Percentiles rank a stretch among this genome's conserved stretches.
Conservation (phyloP, 2,329 filamentous ascomycete genomes). For the Coleophoma eucalyptorum region DNA sequence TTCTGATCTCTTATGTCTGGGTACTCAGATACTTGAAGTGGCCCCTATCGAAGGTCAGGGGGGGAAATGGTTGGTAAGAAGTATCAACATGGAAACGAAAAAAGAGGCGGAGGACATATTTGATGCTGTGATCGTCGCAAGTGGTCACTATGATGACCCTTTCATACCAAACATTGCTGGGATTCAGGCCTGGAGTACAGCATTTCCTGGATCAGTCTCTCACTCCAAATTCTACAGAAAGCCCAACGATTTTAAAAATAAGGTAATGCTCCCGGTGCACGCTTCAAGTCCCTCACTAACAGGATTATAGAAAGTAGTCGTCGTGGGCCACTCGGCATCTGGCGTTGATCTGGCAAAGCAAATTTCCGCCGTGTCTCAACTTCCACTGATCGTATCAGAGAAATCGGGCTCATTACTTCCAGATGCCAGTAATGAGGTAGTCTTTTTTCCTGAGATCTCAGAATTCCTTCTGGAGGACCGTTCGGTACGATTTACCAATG, state of each 20-base stretch:
- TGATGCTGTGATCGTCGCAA: slow-evolving; percentile 74
- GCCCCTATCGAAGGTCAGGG: background rate
- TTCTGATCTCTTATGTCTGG: slow-evolving; percentile 60
- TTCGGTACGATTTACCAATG: slow-evolving; percentile 61
- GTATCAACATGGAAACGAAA: background rate
- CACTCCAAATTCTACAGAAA: slow-evolving; percentile 77
- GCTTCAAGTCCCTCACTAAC: too few species aligned
- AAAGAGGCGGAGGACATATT: background rate
- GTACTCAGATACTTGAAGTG: slow-evolving; percentile 53
- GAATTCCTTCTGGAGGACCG: slow-evolving; percentile 47
- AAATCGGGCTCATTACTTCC: slow-evolving; percentile 38
- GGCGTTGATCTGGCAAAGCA: slow-evolving; percentile 80
- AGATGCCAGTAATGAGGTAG: slow-evolving; percentile 9
- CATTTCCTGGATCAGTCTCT: slow-evolving; percentile 54
- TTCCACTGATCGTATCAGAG: slow-evolving; percentile 59
- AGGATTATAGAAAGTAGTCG: slow-evolving; percentile 55
- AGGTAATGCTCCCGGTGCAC: slow-evolving; percentile 22
- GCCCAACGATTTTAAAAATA: slow-evolving; percentile 54
- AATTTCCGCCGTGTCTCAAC: slow-evolving; percentile 54
- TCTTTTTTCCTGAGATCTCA: slow-evolving; percentile 40
- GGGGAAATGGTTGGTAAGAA: slow-evolving; percentile 50
- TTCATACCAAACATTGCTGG: slow-evolving; percentile 58
- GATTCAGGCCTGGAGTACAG: slow-evolving; percentile 51
- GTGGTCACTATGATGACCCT: slow-evolving; percentile 67
- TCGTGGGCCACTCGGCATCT: slow-evolving; percentile 80